These are phyloP conservation scores for Calocybe indica DNA, from an alignment of 768 basidiomycete genomes.

Conservation along the genomic window DNA sequence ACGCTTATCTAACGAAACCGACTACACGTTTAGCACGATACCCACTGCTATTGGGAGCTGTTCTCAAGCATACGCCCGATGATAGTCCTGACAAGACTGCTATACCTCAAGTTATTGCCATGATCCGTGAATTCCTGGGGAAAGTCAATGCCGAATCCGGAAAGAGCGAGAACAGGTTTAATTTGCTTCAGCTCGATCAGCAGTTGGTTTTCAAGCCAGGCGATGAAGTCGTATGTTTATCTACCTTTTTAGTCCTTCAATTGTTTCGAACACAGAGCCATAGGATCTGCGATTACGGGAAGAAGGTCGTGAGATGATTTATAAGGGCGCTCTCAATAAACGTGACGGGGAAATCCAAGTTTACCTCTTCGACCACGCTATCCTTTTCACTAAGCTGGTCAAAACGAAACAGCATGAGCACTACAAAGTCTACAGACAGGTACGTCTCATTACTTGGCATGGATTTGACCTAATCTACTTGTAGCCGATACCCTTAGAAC, in stretches of 20 bases:
- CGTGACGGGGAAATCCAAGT: constrained; percentile 89
- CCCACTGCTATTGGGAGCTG: constrained; percentile 87
- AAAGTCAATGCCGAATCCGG: constrained; percentile 93
- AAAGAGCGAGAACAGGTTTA: constrained; percentile 94
- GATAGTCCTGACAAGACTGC: constrained; percentile 80
- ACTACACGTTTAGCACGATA: constrained; percentile 97
- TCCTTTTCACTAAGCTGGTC: constrained; percentile 80
- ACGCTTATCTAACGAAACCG: constrained; percentile 97
- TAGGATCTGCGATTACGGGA: constrained; percentile 85
- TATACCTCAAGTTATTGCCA: constrained; percentile 69
- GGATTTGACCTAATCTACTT: not conserved
- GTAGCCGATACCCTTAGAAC: constrained; percentile 93
- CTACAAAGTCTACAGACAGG: constrained; percentile 88
- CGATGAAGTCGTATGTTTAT: constrained; percentile 73
- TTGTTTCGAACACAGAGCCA: constrained; percentile 1
- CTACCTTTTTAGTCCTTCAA: not conserved
- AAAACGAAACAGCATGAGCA: constrained; percentile 91
- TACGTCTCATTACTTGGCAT: constrained; percentile 30
- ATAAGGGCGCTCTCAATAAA: constrained; percentile 86
- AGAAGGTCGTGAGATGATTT: constrained; percentile 85
- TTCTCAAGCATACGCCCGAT: constrained; percentile 87
- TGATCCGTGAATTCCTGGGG: constrained; percentile 76
- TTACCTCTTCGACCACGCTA: constrained; percentile 94
- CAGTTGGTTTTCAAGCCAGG: constrained; percentile 87
- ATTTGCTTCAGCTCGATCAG: constrained; percentile 87